Base-by-base conservation (phyloP, 768 basidiomycete species). In the Termitomyces sp. region DNA sequence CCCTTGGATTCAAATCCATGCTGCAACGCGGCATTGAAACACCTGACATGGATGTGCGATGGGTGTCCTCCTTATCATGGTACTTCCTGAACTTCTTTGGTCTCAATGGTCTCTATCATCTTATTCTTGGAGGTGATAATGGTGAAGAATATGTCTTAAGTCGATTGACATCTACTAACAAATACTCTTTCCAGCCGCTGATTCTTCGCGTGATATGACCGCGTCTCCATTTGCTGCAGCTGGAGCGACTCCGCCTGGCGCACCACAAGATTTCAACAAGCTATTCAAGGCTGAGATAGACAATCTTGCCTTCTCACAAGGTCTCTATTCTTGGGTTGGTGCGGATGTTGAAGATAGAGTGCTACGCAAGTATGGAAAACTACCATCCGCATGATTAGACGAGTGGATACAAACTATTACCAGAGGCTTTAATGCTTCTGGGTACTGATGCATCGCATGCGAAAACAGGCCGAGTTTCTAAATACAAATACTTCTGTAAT, bases 81-180 rank as follows among this genome's bases (percentile, higher is more conserved):
- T 99, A 98, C 73, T 98, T 99, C 73, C 84, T 98, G 64, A 98
- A 98, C 76, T 91, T 98, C 73, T 98, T 99, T 70, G 96, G 96
- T 51, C 73, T 99, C 58, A 98, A 98, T 65, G 95, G 94, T 16
- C 71, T 99, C 16, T 99, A 98, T 76, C 90, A 89, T 46, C 85
- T 98, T 56, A 83, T 98, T 56, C 85, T 99, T 56, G 95, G 94
- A 9, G 81, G 81, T 38, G 93, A 95, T 52, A 94, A 95, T 64
- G 81, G 96, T 95, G 60, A 64, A 86, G 73, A 43, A 55, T 13
- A 43, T 56, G 52, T 3, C 13, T 40, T 31, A 53, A 25, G 38
- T 38, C 20, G n/a, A 41, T 32, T 25, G 6, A 51, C 25, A 44
- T 38, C 50, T 16, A 31, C 47, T 51, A 15, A 60, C 53, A 56